These are phyloP conservation scores for Capsicum baccatum DNA, from an alignment of 257 asterid genomes.

Conservation along the genomic window DNA sequence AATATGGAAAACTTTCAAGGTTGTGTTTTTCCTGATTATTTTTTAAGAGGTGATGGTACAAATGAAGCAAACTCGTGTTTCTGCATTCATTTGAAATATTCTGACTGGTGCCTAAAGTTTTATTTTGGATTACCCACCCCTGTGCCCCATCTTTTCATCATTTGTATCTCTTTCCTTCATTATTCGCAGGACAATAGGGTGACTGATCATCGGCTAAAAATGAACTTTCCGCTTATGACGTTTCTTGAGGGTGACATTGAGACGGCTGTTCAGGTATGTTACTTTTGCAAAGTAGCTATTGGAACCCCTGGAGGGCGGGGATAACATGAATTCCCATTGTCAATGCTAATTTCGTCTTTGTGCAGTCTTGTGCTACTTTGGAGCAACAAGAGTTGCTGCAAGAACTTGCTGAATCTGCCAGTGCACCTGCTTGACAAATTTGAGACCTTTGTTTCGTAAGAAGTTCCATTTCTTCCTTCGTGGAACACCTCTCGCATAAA, in stretches of 20 bases:
- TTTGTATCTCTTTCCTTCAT: conserved; percentile 2
- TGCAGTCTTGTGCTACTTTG: conserved; percentile 84
- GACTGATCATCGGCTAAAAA: conserved; percentile 92
- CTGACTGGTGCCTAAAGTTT: conserved; percentile 1
- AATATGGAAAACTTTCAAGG: background rate
- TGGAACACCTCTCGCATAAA: background rate
- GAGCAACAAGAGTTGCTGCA: conserved; percentile 91
- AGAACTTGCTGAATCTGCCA: conserved; percentile 82
- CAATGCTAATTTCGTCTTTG: conserved; percentile 31
- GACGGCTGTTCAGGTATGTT: conserved; percentile 85
- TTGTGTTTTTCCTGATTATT: background rate
- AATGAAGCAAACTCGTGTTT: background rate
- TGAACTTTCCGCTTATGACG: conserved; percentile 85
- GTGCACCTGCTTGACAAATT: conserved; percentile 42
- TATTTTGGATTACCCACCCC: background rate
- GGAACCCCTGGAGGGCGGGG: background rate
- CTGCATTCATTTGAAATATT: background rate
- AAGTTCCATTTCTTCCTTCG: conserved; percentile 21
- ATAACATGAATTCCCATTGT: background rate
- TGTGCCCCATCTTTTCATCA: background rate
- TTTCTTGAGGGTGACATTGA: conserved; percentile 93
- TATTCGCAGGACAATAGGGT: conserved; percentile 85
- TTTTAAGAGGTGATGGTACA: background rate
- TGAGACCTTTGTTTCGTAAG: background rate
- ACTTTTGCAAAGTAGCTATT: background rate